Conservation (phyloP, 192 early-diverging fungal species). For the Linnemannia schmuckeri region DNA sequence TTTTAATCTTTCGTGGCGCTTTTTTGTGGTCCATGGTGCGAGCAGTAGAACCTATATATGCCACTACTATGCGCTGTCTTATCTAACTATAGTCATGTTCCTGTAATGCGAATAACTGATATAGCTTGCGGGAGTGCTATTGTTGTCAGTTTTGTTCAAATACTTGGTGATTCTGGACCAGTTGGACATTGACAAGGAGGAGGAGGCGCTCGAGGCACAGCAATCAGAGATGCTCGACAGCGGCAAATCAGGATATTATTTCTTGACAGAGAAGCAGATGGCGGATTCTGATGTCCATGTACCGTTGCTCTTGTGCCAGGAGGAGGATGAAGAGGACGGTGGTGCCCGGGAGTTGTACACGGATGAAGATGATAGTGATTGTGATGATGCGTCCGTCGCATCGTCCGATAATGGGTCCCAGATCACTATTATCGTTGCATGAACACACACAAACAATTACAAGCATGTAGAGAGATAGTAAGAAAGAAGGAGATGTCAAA, state of each 20-base stretch:
- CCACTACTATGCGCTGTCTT: no score
- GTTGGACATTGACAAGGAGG: constrained; percentile 12
- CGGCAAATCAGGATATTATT: not conserved
- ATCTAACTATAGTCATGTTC: not conserved
- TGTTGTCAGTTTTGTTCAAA: constrained; percentile 38
- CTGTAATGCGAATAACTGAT: not conserved
- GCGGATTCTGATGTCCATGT: constrained; percentile 19
- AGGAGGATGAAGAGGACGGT: constrained; percentile 6
- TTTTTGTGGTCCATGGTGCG: not conserved
- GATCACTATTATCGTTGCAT: not conserved
- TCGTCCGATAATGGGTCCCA: not conserved
- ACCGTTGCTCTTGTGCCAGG: constrained; percentile 15
- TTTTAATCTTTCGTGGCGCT: not conserved
- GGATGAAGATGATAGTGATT: not conserved
- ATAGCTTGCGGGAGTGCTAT: constrained; percentile 32
- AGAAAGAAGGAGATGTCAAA: constrained; percentile 1
- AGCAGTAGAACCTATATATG: not conserved
- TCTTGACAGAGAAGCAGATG: constrained; percentile 23
- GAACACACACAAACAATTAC: not conserved
- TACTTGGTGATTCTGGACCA: constrained; percentile 20
- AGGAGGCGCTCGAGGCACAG: constrained; percentile 3
- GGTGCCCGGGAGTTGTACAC: not conserved
- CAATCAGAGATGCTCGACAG: not conserved
- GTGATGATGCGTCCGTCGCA: not conserved
- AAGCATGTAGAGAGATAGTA: not conserved